A percentile compares a stretch with the other conserved stretches of the same genome.
phyloP scores from a whole-genome alignment of 2,329 filamentous ascomycete species.

The Aspergillus amoenus region DNA sequence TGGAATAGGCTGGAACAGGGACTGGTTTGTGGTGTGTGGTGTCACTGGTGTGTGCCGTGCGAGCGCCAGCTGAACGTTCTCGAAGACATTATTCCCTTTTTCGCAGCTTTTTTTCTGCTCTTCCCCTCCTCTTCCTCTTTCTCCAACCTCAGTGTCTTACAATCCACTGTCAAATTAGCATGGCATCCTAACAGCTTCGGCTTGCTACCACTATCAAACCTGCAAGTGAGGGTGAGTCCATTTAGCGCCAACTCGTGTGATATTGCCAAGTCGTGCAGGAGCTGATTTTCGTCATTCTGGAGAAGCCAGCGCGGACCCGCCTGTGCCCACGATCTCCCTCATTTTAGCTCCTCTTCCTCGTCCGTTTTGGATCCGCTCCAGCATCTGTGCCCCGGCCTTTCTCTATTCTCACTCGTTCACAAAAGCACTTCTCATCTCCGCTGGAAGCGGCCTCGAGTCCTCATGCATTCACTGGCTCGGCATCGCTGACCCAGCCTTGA shows the following conservation, averaged over 20 bases:
- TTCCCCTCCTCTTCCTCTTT: not conserved
- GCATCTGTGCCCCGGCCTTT: not conserved
- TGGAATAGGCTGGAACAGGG: not conserved
- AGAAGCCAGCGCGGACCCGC: constrained; percentile 1
- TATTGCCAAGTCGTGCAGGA: not conserved
- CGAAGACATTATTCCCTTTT: not conserved
- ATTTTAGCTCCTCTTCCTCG: not conserved
- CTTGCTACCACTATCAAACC: not conserved
- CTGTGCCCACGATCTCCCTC: not conserved
- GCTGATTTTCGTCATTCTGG: not conserved
- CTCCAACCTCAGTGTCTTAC: not conserved
- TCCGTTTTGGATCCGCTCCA: not conserved
- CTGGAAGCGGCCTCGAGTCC: constrained; percentile 1
- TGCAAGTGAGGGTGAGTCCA: not conserved
- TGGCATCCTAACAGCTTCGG: not conserved
- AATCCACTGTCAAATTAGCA: not conserved
- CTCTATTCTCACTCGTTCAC: constrained; percentile 3
- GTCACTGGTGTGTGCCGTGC: not conserved
- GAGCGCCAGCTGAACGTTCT: not conserved
- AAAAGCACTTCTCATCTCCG: not conserved
- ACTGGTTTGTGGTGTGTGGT: not conserved
- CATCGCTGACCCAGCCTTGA: not conserved
- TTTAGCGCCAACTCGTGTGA: not conserved
- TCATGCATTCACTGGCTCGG: not conserved
- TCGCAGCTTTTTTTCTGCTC: not conserved